These are phyloP conservation scores for Macrolepiota fuliginosa DNA, from an alignment of 768 basidiomycete species.

Conservation along the genomic window DNA sequence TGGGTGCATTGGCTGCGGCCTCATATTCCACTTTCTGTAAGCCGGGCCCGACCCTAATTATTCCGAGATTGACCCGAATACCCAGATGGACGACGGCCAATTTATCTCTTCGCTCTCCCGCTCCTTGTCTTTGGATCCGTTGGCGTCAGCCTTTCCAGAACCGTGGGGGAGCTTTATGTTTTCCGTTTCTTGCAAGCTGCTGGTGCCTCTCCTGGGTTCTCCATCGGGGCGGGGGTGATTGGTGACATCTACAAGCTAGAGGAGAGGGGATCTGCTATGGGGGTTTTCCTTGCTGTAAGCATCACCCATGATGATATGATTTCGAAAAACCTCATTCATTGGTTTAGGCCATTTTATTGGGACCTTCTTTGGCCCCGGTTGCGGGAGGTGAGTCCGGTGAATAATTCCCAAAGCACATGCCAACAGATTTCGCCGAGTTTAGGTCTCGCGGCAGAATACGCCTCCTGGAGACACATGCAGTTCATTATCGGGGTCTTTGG, in stretches of 20 bases:
- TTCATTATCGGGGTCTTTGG: slow-evolving; percentile 35
- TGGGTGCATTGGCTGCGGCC: slow-evolving; percentile 31
- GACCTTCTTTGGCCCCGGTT: slow-evolving; percentile 60
- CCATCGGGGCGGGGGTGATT: slow-evolving; percentile 58
- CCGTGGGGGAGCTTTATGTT: slow-evolving; percentile 46
- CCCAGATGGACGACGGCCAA: slow-evolving; percentile 60
- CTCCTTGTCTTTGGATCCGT: slow-evolving; percentile 57
- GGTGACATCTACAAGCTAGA: slow-evolving; percentile 68
- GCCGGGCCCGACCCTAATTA: not conserved
- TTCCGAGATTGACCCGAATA: not conserved
- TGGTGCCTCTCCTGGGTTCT: slow-evolving; percentile 57
- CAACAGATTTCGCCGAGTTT: not conserved
- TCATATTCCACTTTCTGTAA: slow-evolving; percentile 38
- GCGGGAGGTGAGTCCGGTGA: slow-evolving; percentile 42
- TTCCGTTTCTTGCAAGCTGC: slow-evolving; percentile 68
- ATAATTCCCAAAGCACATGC: not conserved
- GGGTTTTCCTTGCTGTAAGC: slow-evolving; percentile 53
- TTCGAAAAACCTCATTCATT: slow-evolving; percentile 35
- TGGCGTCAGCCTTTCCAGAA: slow-evolving; percentile 49
- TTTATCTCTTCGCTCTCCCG: slow-evolving; percentile 65
- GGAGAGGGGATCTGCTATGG: slow-evolving; percentile 59
- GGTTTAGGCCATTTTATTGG: slow-evolving; percentile 48
- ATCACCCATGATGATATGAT: not conserved
- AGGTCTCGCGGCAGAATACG: slow-evolving; percentile 19
- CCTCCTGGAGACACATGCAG: slow-evolving; percentile 61